Base-by-base conservation (phyloP, 345 rosid genomes). In the Kandelia obovata region DNA sequence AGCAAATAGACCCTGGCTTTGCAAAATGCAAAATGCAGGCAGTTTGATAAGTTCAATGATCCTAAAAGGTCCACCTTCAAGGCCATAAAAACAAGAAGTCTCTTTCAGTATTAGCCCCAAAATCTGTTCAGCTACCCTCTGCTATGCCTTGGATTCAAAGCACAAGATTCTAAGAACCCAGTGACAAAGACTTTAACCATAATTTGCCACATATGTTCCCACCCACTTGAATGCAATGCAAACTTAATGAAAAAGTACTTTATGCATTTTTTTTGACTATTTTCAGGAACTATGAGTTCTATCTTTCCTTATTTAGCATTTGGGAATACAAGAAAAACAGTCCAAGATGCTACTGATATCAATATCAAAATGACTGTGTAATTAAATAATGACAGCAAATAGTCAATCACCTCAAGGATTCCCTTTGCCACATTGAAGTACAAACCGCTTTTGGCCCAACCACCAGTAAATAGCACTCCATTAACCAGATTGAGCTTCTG, bases 401-500 rank as follows among this genome's bases (percentile, higher is more conserved):
- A 61, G 63, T 43, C 11, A 60, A 62, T 71, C 62, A 91, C 96
- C 86, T 73, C 72, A 73, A 84, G 88, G 57, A 91, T 63, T 35
- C 65, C 82, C 26, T 78, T 57, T 26, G 74, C 92, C 13, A 73
- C 78, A 26, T 83, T 77, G 60, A 73, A 87, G 79, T 83, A 94
- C 78, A 84, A 79, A 8, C 97, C 96, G 1, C 26, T 63, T 66
- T 88, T 94, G 64, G 91, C 96, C 97, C 98, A 86, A 61, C 98
- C 98, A 25, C 97, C 98, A 13, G 96, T 89, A 46, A 89, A 83
- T 60, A 94, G 86, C 66, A 89, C 88, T 62, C 97, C 98, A 51
- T 87, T 94, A 20, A 94, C 91, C 78, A 87, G 78, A 58, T 85
- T 74, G 39, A 91, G 87, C 87, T 94, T 94, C 98, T 87, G 87